phyloP scores from a whole-genome alignment of 2,329 filamentous ascomycete genomes.

The Ceratocystiopsis sp. region DNA sequence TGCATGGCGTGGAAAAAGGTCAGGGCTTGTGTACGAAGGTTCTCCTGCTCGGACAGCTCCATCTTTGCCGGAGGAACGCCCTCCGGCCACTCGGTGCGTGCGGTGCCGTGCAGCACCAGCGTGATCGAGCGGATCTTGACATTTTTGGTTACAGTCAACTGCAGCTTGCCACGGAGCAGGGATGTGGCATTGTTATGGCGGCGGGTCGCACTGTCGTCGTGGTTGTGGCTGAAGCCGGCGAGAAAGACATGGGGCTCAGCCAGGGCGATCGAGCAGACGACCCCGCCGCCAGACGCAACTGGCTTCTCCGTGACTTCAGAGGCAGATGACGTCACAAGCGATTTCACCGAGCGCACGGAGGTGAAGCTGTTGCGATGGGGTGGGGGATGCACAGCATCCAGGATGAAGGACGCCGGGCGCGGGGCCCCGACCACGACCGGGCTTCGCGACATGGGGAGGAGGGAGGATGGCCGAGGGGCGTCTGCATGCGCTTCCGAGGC shows the following conservation, averaged over 20 bases:
- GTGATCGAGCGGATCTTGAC: constrained; percentile 87
- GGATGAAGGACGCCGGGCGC: no score
- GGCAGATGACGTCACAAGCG: constrained; percentile 31
- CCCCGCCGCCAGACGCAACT: constrained; percentile 59
- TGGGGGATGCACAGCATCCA: no score
- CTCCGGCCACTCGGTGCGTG: constrained; percentile 90
- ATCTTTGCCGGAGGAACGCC: constrained; percentile 78
- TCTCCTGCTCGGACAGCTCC: constrained; percentile 70
- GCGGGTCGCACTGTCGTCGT: constrained; percentile 31
- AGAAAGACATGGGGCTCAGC: constrained; percentile 70
- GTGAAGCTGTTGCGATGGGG: constrained; percentile 31
- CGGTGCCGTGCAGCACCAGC: constrained; percentile 69
- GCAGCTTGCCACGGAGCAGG: constrained; percentile 69
- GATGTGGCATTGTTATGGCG: constrained; percentile 49
- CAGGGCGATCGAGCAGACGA: constrained; percentile 55
- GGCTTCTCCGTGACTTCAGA: constrained; percentile 46
- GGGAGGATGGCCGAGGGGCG: no score
- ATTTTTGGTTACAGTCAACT: constrained; percentile 69
- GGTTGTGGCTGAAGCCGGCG: constrained; percentile 64
- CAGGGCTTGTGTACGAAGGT: constrained; percentile 71
- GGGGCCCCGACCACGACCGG: no score
- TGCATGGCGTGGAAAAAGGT: constrained; percentile 79
- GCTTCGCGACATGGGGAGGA: no score
- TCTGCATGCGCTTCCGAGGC: no score
- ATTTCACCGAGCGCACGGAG: constrained; percentile 33